Base-by-base conservation (phyloP, 1,284 basidiomycete genomes). In the Volvariella volvacea region DNA sequence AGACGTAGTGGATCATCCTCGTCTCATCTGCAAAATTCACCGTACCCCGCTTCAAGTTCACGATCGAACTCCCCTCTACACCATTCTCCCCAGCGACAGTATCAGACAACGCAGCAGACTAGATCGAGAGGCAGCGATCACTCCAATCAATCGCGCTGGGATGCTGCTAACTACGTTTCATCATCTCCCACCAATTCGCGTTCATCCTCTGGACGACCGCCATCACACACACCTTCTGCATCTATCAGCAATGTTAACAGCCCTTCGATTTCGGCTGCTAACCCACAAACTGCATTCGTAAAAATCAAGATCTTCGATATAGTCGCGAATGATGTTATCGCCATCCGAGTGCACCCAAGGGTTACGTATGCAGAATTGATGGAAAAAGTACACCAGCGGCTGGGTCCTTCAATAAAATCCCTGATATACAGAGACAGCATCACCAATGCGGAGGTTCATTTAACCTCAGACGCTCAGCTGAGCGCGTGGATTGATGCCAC, bases 271-370 rank as follows among this genome's bases (percentile, higher is more conserved):
- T 88, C 83, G 36, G 77, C 79, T 14, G 75, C 71, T 43, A 87
- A 85, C 53, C 78, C 81, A 12, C 84, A 88, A 55, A 81, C 88
- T 30, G 81, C 91, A 30, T 95, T 93, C 65, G 78, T 97, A 55
- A 97, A 97, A 70, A 96, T 99, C 68, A 99, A 99, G 70, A 92
- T 99, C 44, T 96, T 95, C 59, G 88, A 96, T 63, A 76, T 87
- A 22, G 75, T 86, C 48, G 86, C 92, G 20, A 91, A 97, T 60
- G 95, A 98, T 61, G 71, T 99, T 42, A 92, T 99, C 49, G 95
- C 96, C 2, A 92, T 99, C 43, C 84, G 96, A n/a, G 94, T 98
- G 34, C 93, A 95, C 55, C 92, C 95, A n/a, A 79, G 76, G 30
- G 92, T 98, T 22, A 81, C 89, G 3, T 85, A 88, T 55, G 69